Conservation (phyloP, 2,329 filamentous ascomycete species). For the Ophidiomyces ophidiicola region DNA sequence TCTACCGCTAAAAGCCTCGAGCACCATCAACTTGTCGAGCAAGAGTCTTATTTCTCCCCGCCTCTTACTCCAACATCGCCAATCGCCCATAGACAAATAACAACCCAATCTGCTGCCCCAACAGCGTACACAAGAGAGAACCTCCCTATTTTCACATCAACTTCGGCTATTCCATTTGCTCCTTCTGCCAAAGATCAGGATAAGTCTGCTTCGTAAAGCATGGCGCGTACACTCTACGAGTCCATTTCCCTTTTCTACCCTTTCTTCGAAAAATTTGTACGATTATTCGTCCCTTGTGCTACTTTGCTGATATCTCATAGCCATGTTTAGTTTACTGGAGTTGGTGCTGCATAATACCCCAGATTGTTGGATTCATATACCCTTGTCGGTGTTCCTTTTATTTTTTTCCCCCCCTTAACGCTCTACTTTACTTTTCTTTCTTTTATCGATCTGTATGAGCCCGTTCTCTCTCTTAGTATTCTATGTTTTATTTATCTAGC, state of each 20-base stretch:
- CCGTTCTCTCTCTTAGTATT: too few species aligned
- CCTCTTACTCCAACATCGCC: constrained; percentile 12
- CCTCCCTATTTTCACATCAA: constrained; percentile 40
- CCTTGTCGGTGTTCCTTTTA: not conserved
- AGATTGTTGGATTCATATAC: not conserved
- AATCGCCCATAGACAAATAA: constrained; percentile 15
- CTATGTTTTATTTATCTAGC: too few species aligned
- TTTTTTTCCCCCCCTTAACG: not conserved
- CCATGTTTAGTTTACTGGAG: not conserved
- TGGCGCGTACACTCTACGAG: too few species aligned
- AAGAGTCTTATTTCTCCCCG: constrained; percentile 9
- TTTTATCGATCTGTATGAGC: not conserved
- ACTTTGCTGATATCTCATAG: too few species aligned
- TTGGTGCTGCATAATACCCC: constrained; percentile 8
- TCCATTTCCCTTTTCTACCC: too few species aligned
- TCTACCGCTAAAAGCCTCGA: not conserved
- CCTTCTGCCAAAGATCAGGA: constrained; percentile 5
- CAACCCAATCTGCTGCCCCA: constrained; percentile 23
- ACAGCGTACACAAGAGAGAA: constrained; percentile 29
- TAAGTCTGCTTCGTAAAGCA: too few species aligned
- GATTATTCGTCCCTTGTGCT: not conserved
- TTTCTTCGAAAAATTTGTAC: too few species aligned
- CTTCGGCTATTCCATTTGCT: constrained; percentile 34
- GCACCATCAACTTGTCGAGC: not conserved
- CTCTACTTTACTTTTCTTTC: not conserved